Evolutionary conservation across 225 moss, liverwort and hornwort species (phyloP), one percentile per base, ranked within the genome.

Genomic region (Polytrichum commune): DNA sequence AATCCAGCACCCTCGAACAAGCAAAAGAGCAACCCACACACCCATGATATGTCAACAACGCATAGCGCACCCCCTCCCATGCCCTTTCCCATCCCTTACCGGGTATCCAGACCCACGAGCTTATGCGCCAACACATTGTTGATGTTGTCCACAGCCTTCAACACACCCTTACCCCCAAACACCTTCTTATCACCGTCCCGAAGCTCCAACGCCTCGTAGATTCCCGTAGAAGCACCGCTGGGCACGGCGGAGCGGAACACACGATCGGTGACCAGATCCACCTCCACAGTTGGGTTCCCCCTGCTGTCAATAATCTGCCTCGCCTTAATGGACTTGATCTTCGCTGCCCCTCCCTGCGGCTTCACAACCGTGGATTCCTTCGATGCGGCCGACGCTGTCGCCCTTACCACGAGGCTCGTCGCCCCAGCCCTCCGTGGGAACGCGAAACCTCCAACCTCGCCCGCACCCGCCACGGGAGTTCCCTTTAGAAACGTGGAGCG

Each of bases 221-320:
- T 84, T 27, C 84, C 87, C 9, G 87, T 88, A 4, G 87, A 88
- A 2, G 87, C 87, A 5, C 87, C 87, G 8, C 87, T 88, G 19
- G 84, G 87, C 4, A 88, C 84, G 1, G 87, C 84, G 54, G 87
- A 84, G 69, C 84, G 26, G 67, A 71, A 84, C 4, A 63, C 2
- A 18, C 69, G 77, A 61, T 84, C 87, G 26, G 84, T 88, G 54
- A 79, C 72, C 66, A 88, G 55, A 77, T 88, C 87, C 27, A 84
- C 87, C 82, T 88, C 87, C 74, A 88, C 87, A 0, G 87, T 88
- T 16, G 87, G 87, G 75, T 84, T 88, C 1, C 87, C 87, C 27
- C 87, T 67, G 62, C 81, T 84, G 28, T 88, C 84, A 6, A 84
- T 84, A 16, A 88, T 88, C 84, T 84, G 84, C 26, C 87, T 66